phyloP scores from a whole-genome alignment of 2,329 filamentous ascomycete genomes.

The Colletotrichum ledebouriae region DNA sequence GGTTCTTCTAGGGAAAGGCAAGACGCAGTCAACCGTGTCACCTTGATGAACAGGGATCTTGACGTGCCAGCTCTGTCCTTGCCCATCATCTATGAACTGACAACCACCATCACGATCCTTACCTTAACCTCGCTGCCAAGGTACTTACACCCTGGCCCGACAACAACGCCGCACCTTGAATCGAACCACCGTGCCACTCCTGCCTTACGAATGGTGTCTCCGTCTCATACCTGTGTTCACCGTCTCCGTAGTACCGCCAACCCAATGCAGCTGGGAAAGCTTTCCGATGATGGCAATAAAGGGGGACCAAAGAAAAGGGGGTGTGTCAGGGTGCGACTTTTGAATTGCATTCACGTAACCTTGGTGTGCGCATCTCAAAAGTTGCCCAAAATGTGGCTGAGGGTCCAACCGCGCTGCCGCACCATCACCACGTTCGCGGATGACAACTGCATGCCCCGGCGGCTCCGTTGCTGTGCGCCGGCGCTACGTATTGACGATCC shows the following conservation, averaged over 20 bases:
- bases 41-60: slow-evolving; percentile 22
- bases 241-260: neutral
- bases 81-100: no score
- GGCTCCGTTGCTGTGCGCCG: neutral
- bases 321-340: neutral
- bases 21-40: slow-evolving; percentile 20
- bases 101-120: no score
- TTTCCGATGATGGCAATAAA: no score
- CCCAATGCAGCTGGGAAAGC: slow-evolving; percentile 3
- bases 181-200: no score
- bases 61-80: slow-evolving; percentile 8
- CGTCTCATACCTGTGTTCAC: no score
- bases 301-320: neutral
- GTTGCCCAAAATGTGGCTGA: no score
- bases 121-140: no score
- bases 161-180: no score
- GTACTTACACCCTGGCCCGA: no score
- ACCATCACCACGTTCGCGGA: slow-evolving; percentile 2
- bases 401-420: neutral
- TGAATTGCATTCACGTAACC: no score
- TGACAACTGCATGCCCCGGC: neutral
- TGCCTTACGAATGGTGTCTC: neutral
- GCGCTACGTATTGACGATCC: no score
- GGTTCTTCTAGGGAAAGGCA: slow-evolving; percentile 1
- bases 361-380: no score